These are phyloP conservation scores for Mycena belliarum DNA, from an alignment of 768 basidiomycete genomes.

Conservation along the genomic window DNA sequence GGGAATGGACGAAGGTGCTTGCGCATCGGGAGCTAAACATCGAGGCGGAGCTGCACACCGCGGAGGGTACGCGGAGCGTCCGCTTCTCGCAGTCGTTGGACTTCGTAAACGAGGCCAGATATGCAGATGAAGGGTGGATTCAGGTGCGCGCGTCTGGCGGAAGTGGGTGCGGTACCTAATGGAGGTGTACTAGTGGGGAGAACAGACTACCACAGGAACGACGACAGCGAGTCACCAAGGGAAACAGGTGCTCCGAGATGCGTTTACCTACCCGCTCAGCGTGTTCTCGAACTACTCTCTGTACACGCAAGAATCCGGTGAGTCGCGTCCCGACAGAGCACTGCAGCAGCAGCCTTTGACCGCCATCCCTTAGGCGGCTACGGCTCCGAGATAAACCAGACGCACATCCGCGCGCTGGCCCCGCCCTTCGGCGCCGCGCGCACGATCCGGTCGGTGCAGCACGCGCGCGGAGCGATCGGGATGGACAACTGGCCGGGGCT, in stretches of 20 bases:
- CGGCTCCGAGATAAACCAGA: constrained; percentile 33
- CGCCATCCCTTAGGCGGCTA: constrained; percentile 26
- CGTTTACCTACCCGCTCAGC: constrained; percentile 52
- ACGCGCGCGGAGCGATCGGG: constrained; percentile 32
- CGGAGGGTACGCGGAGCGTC: constrained; percentile 47
- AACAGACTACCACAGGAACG: constrained; percentile 50
- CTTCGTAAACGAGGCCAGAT: constrained; percentile 54
- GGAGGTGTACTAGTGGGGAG: constrained; percentile 40
- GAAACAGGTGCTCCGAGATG: constrained; percentile 43
- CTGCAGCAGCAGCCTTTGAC: background rate
- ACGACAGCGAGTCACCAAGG: constrained; percentile 53
- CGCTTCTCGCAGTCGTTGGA: constrained; percentile 49
- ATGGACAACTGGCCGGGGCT: constrained; percentile 37
- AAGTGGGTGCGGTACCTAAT: background rate
- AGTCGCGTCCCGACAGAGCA: background rate
- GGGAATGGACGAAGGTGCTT: constrained; percentile 49
- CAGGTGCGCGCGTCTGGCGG: constrained; percentile 23
- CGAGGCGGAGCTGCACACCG: constrained; percentile 50
- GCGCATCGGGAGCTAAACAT: constrained; percentile 48
- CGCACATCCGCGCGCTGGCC: constrained; percentile 28
- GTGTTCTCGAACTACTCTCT: constrained; percentile 35
- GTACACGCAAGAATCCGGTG: constrained; percentile 29
- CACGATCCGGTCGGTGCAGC: constrained; percentile 32
- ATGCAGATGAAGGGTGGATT: constrained; percentile 42
- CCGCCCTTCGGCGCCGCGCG: constrained; percentile 27